Conservation (phyloP, 805 yeast species). For the Myxozyma melibiosi region DNA sequence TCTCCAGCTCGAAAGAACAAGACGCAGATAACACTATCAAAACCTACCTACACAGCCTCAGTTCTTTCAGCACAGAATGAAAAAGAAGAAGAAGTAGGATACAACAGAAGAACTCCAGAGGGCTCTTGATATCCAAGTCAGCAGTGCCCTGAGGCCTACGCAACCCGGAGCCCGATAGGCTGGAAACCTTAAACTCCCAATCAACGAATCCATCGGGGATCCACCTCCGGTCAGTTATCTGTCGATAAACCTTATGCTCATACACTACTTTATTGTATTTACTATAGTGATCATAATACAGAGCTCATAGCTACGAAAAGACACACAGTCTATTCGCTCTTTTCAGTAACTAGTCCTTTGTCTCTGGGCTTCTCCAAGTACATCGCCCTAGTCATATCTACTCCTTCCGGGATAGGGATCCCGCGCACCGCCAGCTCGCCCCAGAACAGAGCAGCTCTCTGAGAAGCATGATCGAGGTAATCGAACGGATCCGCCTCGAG, state of each 20-base stretch:
- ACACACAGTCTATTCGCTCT: too few relatives aligned
- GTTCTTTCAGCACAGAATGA: too few relatives aligned
- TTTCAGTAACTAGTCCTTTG: too few relatives aligned
- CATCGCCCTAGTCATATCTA: conserved; percentile 5
- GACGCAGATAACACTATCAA: too few relatives aligned
- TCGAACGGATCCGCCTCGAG: conserved; percentile 69
- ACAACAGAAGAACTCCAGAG: too few relatives aligned
- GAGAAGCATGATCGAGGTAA: conserved; percentile 70
- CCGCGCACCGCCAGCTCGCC: conserved; percentile 73
- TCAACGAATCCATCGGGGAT: conserved; percentile 1
- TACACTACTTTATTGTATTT: neutral
- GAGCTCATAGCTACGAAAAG: too few relatives aligned
- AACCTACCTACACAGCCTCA: too few relatives aligned
- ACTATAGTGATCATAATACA: too few relatives aligned
- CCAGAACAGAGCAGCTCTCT: conserved; percentile 72
- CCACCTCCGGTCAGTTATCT: too few relatives aligned
- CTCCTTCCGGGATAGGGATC: conserved; percentile 38
- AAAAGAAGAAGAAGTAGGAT: too few relatives aligned
- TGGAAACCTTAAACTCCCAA: conserved; percentile 14
- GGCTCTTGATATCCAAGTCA: conserved; percentile 3
- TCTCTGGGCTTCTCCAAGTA: conserved; percentile 9
- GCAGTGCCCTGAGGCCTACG: conserved; percentile 1
- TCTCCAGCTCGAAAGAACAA: too few relatives aligned
- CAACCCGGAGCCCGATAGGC: too few relatives aligned
- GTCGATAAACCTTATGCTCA: neutral